phyloP scores from a whole-genome alignment of 352 stramenopile genomes.

The Globisporangium barbulae region DNA sequence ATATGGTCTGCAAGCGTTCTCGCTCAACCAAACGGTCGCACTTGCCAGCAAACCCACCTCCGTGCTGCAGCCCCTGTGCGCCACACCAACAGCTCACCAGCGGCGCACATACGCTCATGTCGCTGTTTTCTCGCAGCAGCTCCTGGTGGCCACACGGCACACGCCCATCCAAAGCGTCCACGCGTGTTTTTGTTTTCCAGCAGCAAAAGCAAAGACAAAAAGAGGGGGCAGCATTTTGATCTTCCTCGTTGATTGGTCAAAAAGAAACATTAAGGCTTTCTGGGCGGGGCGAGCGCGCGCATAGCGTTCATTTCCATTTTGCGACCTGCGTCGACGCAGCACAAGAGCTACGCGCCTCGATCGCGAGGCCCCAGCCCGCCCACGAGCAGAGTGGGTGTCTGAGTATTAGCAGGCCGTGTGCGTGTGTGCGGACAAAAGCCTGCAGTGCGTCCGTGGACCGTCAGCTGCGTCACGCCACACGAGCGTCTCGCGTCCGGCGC shows the following conservation, averaged over 20 bases:
- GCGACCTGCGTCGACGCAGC: background rate
- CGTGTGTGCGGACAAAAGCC: too few species aligned
- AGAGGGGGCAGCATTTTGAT: background rate
- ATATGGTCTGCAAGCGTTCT: background rate
- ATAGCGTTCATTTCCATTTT: conserved; percentile 4
- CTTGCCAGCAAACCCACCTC: background rate
- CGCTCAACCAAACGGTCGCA: background rate
- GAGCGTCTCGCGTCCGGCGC: too few species aligned
- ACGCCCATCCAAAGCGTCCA: background rate
- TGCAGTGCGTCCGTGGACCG: background rate
- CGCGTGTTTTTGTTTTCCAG: background rate
- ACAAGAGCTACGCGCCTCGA: background rate
- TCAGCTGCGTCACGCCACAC: background rate
- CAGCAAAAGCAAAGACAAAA: too few species aligned
- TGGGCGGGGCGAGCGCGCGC: background rate
- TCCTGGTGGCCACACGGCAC: background rate
- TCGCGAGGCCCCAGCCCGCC: background rate
- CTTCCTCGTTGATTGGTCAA: background rate
- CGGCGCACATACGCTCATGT: too few species aligned
- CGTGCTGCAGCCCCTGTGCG: background rate
- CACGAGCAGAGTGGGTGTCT: background rate
- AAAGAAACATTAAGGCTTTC: background rate
- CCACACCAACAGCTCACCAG: background rate
- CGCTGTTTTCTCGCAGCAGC: background rate
- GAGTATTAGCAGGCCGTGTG: background rate